Evolutionary conservation across 805 yeast genomes (phyloP), one percentile per base, ranked within the genome.

Genomic region (Saturnispora quitensis): DNA sequence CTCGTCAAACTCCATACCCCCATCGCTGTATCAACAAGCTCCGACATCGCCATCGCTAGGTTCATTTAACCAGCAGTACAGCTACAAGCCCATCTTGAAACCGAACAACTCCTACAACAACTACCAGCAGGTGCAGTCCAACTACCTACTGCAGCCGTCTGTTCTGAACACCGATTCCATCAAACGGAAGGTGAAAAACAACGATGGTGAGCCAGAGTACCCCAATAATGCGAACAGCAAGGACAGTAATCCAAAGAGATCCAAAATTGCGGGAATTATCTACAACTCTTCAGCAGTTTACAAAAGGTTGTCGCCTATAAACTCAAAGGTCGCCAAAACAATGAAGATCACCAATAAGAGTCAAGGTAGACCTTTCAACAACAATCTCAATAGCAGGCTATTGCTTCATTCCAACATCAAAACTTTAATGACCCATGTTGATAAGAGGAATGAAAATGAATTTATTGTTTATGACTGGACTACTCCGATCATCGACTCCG

Each of bases 281-380:
- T 62, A 62, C 31, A 57, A 59, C 24, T 62, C 65, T 7, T 56
- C 54, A 18, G 64, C 63, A 13, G 65, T 60, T 25, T 59, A 56
- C 33, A 61, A 59, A 50, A 51, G 65, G 38, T 42, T 62, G 20
- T 38, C 42, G 8, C 24, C 42, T 20, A 38, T 10, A 18, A 38
- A 38, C 18, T 38, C 42, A 6, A 17, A 38, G 42, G 22, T 31
- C 15, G 9, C 20, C 25, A 38, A 18, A 18, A 8, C 22, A 17
- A n/a, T 12, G 17, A 38, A 4, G 7, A 10, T 38, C 8, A 46
- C 48, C 7, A 51, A 45, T 25, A 56, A 66, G 50, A 57, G 67
- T 1, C 71, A 68, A 50, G 73, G 73, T n/a, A 57, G 73, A 50
- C 73, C 73, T 9, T 66, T 64, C 44, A 61, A 69, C 3, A 55